phyloP scores from a whole-genome alignment of 768 basidiomycete genomes.

The Xerocomellus chrysenteron region DNA sequence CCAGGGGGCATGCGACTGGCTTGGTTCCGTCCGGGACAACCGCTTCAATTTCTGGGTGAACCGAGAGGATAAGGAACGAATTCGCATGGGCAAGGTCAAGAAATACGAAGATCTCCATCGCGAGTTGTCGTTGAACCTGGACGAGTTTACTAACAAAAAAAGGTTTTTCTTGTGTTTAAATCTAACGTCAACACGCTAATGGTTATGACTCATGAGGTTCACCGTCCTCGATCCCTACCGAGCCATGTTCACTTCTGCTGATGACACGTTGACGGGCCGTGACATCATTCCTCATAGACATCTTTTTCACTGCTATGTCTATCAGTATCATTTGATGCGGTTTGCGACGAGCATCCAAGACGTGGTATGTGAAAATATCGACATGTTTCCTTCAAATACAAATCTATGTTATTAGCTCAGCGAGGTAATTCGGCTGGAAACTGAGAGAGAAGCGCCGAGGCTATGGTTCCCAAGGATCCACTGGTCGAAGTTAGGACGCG shows the following conservation, averaged over 20 bases:
- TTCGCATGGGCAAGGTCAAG: constrained; percentile 35
- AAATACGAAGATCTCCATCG: constrained; percentile 38
- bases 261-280: constrained; percentile 26
- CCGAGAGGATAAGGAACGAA: constrained; percentile 28
- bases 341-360: constrained; percentile 35
- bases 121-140: constrained; percentile 39
- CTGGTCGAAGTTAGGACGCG: constrained; percentile 37
- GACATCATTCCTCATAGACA: constrained; percentile 63
- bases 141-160: constrained; percentile 47
- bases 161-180: constrained; percentile 39
- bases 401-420: constrained; percentile 44
- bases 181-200: neutral
- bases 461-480: constrained; percentile 58
- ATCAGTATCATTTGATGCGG: constrained; percentile 53
- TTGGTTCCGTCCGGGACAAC: constrained; percentile 39
- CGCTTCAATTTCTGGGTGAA: constrained; percentile 39
- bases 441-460: constrained; percentile 36
- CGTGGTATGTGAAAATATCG: constrained; percentile 30
- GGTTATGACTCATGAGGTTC: constrained; percentile 33
- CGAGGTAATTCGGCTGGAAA: constrained; percentile 56
- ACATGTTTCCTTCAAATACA: neutral
- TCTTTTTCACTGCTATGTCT: constrained; percentile 73
- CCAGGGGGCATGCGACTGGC: constrained; percentile 48
- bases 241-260: constrained; percentile 42
- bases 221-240: constrained; percentile 63